These are phyloP conservation scores for Niveomyces coronatus DNA, from an alignment of 2,329 filamentous ascomycete genomes.

Conservation along the genomic window DNA sequence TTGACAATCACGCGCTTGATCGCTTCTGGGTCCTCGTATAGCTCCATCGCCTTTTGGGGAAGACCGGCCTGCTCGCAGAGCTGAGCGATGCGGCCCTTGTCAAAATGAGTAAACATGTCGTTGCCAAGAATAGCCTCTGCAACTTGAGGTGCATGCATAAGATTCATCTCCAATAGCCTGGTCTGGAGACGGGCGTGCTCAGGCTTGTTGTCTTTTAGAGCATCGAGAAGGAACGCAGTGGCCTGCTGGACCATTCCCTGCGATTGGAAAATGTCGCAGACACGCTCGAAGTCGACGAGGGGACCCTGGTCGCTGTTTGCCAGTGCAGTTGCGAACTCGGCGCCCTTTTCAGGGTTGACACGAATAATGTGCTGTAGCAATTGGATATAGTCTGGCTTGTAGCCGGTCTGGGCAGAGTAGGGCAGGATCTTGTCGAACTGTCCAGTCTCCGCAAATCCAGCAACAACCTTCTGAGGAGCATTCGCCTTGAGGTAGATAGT, in stretches of 20 bases:
- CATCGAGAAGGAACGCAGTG: constrained; percentile 94
- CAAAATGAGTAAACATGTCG: constrained; percentile 97
- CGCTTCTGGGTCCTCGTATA: constrained; percentile 80
- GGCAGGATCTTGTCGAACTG: constrained; percentile 96
- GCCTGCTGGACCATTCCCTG: constrained; percentile 97
- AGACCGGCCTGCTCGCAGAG: constrained; percentile 92
- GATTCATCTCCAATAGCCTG: constrained; percentile 92
- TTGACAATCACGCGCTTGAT: constrained; percentile 87
- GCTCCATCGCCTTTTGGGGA: constrained; percentile 77
- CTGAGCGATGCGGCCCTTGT: constrained; percentile 77
- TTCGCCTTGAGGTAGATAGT: constrained; percentile 86
- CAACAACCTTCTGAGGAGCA: constrained; percentile 86
- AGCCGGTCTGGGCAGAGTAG: constrained; percentile 75
- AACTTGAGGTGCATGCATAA: constrained; percentile 92
- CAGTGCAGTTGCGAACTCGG: constrained; percentile 87
- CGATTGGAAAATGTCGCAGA: constrained; percentile 95
- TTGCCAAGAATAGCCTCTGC: constrained; percentile 96
- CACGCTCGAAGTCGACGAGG: constrained; percentile 83
- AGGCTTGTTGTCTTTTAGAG: constrained; percentile 85
- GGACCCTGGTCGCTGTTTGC: constrained; percentile 82
- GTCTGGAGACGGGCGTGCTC: constrained; percentile 93
- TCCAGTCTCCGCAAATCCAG: constrained; percentile 87
- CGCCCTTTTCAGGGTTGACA: constrained; percentile 83
- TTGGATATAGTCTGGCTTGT: constrained; percentile 90
- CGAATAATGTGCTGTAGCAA: constrained; percentile 88